Base-by-base conservation (phyloP, 257 asterid genomes). In the Plectranthus barbatus region DNA sequence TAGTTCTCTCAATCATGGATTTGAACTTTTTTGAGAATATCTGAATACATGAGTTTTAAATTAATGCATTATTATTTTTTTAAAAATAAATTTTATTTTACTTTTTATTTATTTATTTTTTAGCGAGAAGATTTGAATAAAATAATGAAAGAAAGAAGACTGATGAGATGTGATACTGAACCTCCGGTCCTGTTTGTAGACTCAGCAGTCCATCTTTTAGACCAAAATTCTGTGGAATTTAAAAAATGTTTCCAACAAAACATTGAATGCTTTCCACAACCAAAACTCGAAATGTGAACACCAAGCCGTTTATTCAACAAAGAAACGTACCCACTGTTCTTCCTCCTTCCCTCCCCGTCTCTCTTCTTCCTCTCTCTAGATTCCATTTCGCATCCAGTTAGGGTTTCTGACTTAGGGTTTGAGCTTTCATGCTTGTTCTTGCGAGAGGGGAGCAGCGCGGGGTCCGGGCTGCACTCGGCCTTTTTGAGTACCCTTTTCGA, bases 401-500 rank as follows among this genome's bases (percentile, higher is more conserved):
- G 31, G 31, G 31, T 26, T 26, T 26, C 31, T n/a, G n/a, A n/a
- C n/a, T n/a, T 26, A 26, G 31, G 31, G 31, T 26, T 26, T 26
- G 3, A 26, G 31, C 5, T 26, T 64, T 48, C 5, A 69, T 47
- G 46, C 36, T 51, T 19, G 62, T 69, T 42, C 51, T 51, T 18
- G 37, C 21, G 68, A 44, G 74, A 56, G 41, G 64, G 65, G 53
- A 49, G 55, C 77, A 57, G 41, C 15, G 34, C 49, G 67, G 49
- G 65, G 57, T 66, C 68, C 69, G 78, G 72, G 67, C 73, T 71
- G 12, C 7, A 48, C 42, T 49, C 63, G 70, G 66, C 56, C 56
- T 67, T 73, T 80, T 71, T 37, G 79, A 66, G 77, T 76, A 76
- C 85, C 85, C 86, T 82, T 72, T 76, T 74, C 69, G 77, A 82